Conservation (phyloP, 2,329 filamentous ascomycete species). For the Monosporascus ibericus region DNA sequence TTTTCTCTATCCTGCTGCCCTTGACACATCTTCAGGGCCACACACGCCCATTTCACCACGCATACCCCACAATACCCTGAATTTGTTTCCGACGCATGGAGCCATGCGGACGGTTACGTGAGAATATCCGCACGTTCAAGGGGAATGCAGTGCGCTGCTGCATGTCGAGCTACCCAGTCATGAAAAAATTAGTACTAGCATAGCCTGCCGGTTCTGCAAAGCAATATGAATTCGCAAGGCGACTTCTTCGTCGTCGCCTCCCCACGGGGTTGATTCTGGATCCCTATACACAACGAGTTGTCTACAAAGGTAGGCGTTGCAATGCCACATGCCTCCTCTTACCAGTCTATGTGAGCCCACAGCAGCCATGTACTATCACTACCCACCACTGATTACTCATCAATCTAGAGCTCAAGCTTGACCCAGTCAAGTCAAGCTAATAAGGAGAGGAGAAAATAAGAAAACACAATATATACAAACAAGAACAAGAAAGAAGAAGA, state of each 20-base stretch:
- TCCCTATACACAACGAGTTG: neutral
- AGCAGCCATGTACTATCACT: neutral
- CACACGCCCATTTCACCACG: neutral
- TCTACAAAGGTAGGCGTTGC: neutral
- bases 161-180: too few species aligned
- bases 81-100: neutral
- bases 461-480: neutral
- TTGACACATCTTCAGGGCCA: neutral
- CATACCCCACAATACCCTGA: too few species aligned
- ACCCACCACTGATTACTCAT: neutral
- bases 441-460: neutral
- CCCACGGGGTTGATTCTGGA: neutral
- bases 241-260: neutral
- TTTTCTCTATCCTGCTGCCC: neutral
- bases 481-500: neutral
- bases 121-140: neutral
- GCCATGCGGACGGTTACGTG: neutral
- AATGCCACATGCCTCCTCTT: neutral
- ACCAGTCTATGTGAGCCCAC: neutral
- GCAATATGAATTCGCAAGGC: neutral
- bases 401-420: neutral
- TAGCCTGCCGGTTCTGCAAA: neutral
- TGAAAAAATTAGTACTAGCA: neutral
- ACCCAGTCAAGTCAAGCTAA: neutral
- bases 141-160: neutral